Percentiles rank a stretch among this genome's conserved stretches.
These are phyloP conservation scores for Mycena metata DNA, from an alignment of 768 basidiomycete genomes.

Conservation along the genomic window DNA sequence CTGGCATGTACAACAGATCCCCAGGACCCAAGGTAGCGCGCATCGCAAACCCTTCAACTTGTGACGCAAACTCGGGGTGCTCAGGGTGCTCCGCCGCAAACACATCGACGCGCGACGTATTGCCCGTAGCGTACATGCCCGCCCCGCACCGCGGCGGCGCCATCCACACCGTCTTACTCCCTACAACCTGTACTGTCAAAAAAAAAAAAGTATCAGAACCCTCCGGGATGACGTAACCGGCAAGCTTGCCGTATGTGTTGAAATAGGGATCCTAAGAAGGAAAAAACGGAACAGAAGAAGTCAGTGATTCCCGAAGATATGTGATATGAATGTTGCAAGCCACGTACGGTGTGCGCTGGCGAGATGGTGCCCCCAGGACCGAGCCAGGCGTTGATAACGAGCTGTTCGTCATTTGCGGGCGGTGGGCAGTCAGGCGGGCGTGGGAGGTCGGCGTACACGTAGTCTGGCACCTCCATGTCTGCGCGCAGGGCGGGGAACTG, in stretches of 20 bases:
- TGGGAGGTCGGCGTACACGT: constrained; percentile 77
- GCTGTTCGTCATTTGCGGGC: constrained; percentile 74
- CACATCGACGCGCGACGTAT: constrained; percentile 89
- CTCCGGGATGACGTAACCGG: not conserved
- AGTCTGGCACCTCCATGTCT: constrained; percentile 91
- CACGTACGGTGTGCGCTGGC: constrained; percentile 86
- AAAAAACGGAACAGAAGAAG: constrained; percentile 9
- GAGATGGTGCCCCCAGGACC: constrained; percentile 85
- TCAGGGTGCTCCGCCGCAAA: constrained; percentile 57
- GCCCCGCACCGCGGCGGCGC: constrained; percentile 74
- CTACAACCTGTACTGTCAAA: constrained; percentile 93
- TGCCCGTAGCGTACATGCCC: constrained; percentile 80
- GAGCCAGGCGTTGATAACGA: constrained; percentile 85
- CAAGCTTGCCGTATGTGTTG: constrained; percentile 83
- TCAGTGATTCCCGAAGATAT: constrained; percentile 25
- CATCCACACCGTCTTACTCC: constrained; percentile 92
- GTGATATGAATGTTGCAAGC: constrained; percentile 12
- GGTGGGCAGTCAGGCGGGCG: constrained; percentile 69
- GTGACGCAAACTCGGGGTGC: constrained; percentile 67
- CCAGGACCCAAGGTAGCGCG: constrained; percentile 80
- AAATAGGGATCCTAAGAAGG: constrained; percentile 86
- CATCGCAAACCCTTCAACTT: constrained; percentile 72
- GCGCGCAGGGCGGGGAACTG: constrained; percentile 85
- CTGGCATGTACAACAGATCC: constrained; percentile 90
- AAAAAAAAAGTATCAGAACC: constrained; percentile 25